A percentile compares a stretch with the other conserved stretches of the same genome.
These are phyloP conservation scores for Thermochaetoides thermophila DNA, from an alignment of 495 filamentous ascomycete species.

Conservation along the genomic window DNA sequence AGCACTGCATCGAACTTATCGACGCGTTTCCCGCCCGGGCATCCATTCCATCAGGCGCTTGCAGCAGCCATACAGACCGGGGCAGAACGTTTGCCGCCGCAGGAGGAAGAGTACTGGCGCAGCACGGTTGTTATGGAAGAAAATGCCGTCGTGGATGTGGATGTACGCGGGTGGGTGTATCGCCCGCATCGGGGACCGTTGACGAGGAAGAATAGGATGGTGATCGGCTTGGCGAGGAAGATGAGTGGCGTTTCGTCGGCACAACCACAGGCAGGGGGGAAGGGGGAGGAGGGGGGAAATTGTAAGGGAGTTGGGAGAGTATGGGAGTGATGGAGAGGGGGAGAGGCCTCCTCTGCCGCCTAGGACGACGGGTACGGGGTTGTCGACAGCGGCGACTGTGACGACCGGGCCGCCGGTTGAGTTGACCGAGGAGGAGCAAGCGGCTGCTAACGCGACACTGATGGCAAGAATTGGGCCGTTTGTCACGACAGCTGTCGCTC, in stretches of 20 bases:
- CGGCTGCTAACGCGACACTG: constrained; percentile 67
- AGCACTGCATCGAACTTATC: constrained; percentile 10
- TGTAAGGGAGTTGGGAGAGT: constrained; percentile 55
- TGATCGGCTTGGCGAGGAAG: constrained; percentile 69
- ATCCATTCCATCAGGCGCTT: constrained; percentile 1
- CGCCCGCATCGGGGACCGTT: constrained; percentile 73
- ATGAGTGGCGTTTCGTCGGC: constrained; percentile 71
- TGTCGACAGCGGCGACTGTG: constrained; percentile 18
- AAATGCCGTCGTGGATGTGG: constrained; percentile 76
- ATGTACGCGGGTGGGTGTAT: constrained; percentile 91
- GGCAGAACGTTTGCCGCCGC: constrained; percentile 13
- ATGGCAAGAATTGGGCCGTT: constrained; percentile 83
- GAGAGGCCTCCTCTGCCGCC: constrained; percentile 16
- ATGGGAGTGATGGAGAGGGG: too few species aligned
- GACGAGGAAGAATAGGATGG: constrained; percentile 69
- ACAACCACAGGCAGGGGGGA: constrained; percentile 13
- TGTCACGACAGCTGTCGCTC: constrained; percentile 60
- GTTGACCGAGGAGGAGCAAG: constrained; percentile 49
- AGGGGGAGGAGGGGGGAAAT: constrained; percentile 22
- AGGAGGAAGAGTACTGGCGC: constrained; percentile 52
- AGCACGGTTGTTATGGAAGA: constrained; percentile 60
- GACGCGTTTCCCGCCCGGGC: constrained; percentile 1
- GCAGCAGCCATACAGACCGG: constrained; percentile 4
- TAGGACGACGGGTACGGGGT: constrained; percentile 24
- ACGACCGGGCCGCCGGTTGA: constrained; percentile 45